Evolutionary conservation across 2,329 filamentous ascomycete genomes (phyloP).

Genomic region (Neofusicoccum cordaticola): DNA sequence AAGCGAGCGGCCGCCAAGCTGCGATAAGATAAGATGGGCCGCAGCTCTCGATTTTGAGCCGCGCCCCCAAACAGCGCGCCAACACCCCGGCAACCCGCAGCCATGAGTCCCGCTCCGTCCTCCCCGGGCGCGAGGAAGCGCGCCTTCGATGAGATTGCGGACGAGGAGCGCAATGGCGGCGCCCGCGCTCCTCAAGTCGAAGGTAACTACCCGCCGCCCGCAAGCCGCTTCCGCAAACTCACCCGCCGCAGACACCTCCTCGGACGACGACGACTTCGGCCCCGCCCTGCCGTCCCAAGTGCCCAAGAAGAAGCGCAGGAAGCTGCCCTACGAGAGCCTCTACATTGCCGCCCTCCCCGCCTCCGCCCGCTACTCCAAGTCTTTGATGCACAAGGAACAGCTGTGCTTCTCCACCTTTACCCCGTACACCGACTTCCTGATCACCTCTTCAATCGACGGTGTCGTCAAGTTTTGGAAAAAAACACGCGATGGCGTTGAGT

Average conservation of each 20-base stretch:
- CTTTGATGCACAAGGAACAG: slow-evolving; percentile 97
- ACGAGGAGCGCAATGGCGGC: neutral
- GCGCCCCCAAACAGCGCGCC: neutral
- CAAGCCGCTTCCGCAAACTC: neutral
- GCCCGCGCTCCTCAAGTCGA: neutral
- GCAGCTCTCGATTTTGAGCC: neutral
- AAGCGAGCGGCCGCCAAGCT: neutral
- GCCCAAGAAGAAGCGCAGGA: slow-evolving; percentile 84
- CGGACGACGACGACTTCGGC: slow-evolving; percentile 83
- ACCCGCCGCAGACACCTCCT: slow-evolving; percentile 58
- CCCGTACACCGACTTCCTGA: slow-evolving; percentile 87
- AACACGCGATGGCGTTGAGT: slow-evolving; percentile 82
- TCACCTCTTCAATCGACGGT: slow-evolving; percentile 92
- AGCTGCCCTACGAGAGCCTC: slow-evolving; percentile 90
- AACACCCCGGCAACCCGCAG: neutral
- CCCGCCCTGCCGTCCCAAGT: slow-evolving; percentile 80
- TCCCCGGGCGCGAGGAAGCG: slow-evolving; percentile 11
- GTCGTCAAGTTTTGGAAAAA: slow-evolving; percentile 99
- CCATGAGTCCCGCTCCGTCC: slow-evolving; percentile 1
- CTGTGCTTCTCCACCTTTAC: slow-evolving; percentile 85
- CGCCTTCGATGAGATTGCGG: slow-evolving; percentile 5
- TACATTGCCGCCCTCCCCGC: slow-evolving; percentile 86
- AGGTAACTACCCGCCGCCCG: neutral
- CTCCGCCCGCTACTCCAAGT: slow-evolving; percentile 83
- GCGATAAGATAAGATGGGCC: neutral